These are phyloP conservation scores for Pichia pseudocactophila DNA, from an alignment of 805 yeast species.

Conservation along the genomic window DNA sequence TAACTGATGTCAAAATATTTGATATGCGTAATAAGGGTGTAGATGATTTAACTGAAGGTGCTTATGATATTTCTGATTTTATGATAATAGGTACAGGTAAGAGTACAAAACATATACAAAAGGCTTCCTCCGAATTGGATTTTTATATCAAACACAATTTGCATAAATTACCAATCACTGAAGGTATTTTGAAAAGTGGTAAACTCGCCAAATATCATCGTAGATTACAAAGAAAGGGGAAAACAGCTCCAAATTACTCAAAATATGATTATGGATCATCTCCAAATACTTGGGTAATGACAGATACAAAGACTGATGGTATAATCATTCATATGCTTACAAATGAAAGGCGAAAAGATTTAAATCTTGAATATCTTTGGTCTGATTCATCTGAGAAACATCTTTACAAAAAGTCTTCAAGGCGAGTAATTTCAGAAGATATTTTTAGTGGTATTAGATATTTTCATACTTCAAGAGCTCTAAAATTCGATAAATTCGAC, in stretches of 20 bases:
- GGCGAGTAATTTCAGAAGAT: slow-evolving; percentile 28
- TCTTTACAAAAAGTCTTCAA: slow-evolving; percentile 13
- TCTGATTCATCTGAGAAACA: slow-evolving; percentile 13
- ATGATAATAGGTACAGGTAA: slow-evolving; percentile 70
- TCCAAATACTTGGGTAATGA: slow-evolving; percentile 75
- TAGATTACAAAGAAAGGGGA: slow-evolving; percentile 44
- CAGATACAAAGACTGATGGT: slow-evolving; percentile 56
- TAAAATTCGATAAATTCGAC: slow-evolving; percentile 10
- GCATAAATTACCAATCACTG: slow-evolving; percentile 42
- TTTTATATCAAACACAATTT: slow-evolving; percentile 47
- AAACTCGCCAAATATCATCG: slow-evolving; percentile 42
- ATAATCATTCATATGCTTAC: slow-evolving; percentile 70
- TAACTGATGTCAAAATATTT: slow-evolving; percentile 51
- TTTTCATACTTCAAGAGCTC: slow-evolving; percentile 31
- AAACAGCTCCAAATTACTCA: slow-evolving; percentile 43
- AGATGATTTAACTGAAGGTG: slow-evolving; percentile 20
- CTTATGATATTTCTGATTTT: slow-evolving; percentile 33
- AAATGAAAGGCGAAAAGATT: slow-evolving; percentile 50
- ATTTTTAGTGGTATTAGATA: slow-evolving; percentile 39
- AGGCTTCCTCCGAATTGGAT: slow-evolving; percentile 55
- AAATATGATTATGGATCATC: slow-evolving; percentile 48
- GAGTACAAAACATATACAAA: slow-evolving; percentile 64
- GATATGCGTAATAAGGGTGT: slow-evolving; percentile 41
- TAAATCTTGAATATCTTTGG: slow-evolving; percentile 70
- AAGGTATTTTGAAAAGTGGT: slow-evolving; percentile 62